These are phyloP conservation scores for Tirmania nivea DNA, from an alignment of 495 filamentous ascomycete genomes.

Conservation along the genomic window DNA sequence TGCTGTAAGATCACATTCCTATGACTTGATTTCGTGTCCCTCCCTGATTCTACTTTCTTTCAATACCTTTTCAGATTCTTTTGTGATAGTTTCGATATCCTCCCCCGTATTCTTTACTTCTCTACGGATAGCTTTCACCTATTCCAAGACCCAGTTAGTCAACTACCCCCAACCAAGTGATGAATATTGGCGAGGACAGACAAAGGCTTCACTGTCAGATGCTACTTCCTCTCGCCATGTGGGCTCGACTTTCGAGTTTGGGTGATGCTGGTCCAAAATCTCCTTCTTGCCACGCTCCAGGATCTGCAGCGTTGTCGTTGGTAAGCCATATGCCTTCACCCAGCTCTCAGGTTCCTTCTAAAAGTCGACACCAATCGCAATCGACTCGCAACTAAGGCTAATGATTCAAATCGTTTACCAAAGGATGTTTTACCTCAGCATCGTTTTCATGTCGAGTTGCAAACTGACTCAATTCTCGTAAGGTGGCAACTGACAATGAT, in stretches of 20 bases:
- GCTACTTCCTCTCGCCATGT: constrained; percentile 19
- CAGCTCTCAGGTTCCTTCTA: no score
- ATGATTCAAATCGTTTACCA: no score
- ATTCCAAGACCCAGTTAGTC: not conserved
- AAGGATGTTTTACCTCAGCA: constrained; percentile 8
- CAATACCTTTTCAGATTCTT: constrained; percentile 25
- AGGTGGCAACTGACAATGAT: not conserved
- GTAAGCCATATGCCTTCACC: no score
- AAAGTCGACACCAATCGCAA: no score
- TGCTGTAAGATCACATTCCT: no score
- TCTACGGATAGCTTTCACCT: constrained; percentile 45
- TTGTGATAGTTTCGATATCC: constrained; percentile 30
- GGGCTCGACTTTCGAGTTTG: constrained; percentile 7
- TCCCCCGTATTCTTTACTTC: constrained; percentile 27
- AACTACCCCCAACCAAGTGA: no score
- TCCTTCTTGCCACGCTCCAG: constrained; percentile 15
- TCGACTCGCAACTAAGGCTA: no score
- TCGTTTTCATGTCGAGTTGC: constrained; percentile 14
- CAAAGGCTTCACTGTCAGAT: constrained; percentile 17
- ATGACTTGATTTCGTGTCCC: no score
- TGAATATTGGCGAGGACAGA: constrained; percentile 1
- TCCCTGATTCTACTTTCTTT: constrained; percentile 1
- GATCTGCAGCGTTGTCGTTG: no score
- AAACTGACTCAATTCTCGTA: not conserved
- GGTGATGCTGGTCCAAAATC: constrained; percentile 11